A percentile compares a stretch with the other conserved stretches of the same genome.
These are phyloP conservation scores for Setomelanomma holmii DNA, from an alignment of 2,329 filamentous ascomycete species.

Conservation along the genomic window DNA sequence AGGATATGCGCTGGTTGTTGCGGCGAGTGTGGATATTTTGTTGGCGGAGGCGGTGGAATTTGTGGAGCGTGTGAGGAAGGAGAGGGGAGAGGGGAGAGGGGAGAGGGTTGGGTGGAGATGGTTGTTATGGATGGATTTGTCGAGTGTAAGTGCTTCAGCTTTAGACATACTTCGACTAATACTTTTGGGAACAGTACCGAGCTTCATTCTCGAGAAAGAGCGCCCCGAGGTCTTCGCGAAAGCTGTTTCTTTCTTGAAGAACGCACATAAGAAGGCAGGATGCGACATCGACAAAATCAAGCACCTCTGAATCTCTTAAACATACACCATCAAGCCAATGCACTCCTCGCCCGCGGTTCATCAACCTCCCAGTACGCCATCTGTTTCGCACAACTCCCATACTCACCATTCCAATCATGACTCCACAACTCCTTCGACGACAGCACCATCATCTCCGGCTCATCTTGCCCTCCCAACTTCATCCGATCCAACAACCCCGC, in stretches of 20 bases:
- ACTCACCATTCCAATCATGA: background rate
- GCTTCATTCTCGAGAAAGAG: constrained; percentile 19
- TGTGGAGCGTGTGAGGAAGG: constrained; percentile 42
- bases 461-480: background rate
- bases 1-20: constrained; percentile 50
- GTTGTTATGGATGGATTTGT: constrained; percentile 43
- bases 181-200: constrained; percentile 15
- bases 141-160: constrained; percentile 21
- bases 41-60: constrained; percentile 52
- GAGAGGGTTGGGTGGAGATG: constrained; percentile 28
- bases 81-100: constrained; percentile 31
- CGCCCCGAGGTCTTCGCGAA: constrained; percentile 19
- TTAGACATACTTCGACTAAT: background rate
- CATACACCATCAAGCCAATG: too few species aligned
- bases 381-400: background rate
- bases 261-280: too few species aligned
- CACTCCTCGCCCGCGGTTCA: too few species aligned
- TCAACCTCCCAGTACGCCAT: background rate
- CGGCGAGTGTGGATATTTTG: constrained; percentile 53
- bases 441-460: background rate
- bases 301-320: too few species aligned
- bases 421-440: background rate
- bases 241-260: constrained; percentile 19
- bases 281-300: too few species aligned
- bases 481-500: constrained; percentile 10